Evolutionary conservation across 768 basidiomycete genomes (phyloP).

Genomic region (Terana coerulea): DNA sequence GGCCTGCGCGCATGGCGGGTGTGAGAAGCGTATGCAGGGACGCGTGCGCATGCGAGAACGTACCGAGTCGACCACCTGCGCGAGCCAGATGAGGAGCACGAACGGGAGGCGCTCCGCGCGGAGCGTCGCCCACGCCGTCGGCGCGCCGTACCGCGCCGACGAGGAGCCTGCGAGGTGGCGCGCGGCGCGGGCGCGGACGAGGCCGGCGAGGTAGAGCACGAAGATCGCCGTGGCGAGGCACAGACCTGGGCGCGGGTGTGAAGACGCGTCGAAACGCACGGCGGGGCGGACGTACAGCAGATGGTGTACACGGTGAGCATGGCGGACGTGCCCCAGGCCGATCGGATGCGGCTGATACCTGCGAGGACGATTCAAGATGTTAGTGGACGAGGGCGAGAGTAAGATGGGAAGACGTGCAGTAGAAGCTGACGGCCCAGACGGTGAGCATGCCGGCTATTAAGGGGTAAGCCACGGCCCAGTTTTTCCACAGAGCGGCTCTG

Average conservation of each 20-base stretch:
- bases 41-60: background rate
- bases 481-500: conserved; percentile 5
- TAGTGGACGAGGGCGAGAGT: background rate
- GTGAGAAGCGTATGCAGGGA: background rate
- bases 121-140: background rate
- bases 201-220: background rate
- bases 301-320: background rate
- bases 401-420: background rate
- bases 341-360: conserved; percentile 1
- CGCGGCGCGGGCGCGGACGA: background rate
- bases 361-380: background rate
- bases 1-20: background rate
- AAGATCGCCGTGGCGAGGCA: conserved; percentile 1
- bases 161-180: background rate
- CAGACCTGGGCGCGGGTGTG: background rate
- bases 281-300: background rate
- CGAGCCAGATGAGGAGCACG: background rate
- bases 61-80: conserved; percentile 1
- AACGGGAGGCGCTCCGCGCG: background rate
- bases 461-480: background rate
- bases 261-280: background rate
- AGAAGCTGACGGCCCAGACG: conserved; percentile 1
- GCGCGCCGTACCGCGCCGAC: background rate
- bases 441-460: background rate
- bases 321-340: background rate